phyloP scores from a whole-genome alignment of 75 land plant genomes.

The Pinus taeda region DNA sequence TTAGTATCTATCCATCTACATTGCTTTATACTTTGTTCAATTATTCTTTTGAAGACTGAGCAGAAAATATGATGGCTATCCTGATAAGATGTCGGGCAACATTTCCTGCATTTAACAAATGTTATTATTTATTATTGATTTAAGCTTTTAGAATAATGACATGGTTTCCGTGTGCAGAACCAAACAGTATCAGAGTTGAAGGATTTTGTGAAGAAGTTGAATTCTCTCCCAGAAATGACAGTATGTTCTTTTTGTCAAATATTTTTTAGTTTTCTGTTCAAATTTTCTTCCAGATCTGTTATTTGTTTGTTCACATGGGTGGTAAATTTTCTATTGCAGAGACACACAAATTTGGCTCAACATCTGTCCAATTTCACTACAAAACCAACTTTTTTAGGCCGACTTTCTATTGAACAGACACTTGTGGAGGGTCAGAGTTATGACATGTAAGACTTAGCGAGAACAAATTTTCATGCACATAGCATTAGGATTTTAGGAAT shows the following conservation, averaged over 20 bases:
- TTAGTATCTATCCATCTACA: not conserved
- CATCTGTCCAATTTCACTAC: conserved; percentile 75
- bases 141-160: not conserved
- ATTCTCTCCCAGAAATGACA: conserved; percentile 94
- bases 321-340: conserved; percentile 25
- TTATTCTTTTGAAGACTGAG: not conserved
- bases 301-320: not conserved
- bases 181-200: conserved; percentile 89
- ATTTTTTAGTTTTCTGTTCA: not conserved
- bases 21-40: not conserved
- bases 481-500: not conserved
- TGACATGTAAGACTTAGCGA: conserved; percentile 62
- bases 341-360: conserved; percentile 91
- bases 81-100: not conserved
- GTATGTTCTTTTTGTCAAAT: conserved; percentile 36
- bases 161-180: conserved; percentile 31
- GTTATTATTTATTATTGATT: not conserved
- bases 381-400: conserved; percentile 79
- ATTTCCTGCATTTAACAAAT: not conserved
- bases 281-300: not conserved
- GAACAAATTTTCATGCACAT: not conserved
- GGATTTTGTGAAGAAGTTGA: conserved; percentile 95
- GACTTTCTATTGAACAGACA: conserved; percentile 92
- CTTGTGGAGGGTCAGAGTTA: conserved; percentile 84
- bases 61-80: not conserved